phyloP scores from a whole-genome alignment of 1,284 basidiomycete genomes.

The Malassezia brasiliensis region DNA sequence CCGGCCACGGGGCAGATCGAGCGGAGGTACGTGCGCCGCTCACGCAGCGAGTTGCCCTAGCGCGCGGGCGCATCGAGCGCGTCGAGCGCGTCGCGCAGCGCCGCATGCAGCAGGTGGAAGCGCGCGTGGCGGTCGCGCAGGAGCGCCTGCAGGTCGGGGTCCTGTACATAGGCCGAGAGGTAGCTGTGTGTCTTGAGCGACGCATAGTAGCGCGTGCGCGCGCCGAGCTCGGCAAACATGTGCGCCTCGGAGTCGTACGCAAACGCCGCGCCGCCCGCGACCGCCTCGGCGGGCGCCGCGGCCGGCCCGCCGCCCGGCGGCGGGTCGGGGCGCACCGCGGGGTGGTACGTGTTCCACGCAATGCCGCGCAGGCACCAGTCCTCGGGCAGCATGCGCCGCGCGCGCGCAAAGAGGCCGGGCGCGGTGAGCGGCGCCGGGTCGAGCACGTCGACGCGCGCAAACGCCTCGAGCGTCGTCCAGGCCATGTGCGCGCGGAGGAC shows the following conservation, averaged over 20 bases:
- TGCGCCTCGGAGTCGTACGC: conserved; percentile 1
- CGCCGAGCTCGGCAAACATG: conserved; percentile 8
- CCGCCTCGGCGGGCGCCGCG: background rate
- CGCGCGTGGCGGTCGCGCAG: conserved; percentile 10
- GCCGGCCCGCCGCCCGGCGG: too few relatives aligned
- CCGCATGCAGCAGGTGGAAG: background rate
- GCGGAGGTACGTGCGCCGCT: conserved; percentile 25
- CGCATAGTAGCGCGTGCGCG: background rate
- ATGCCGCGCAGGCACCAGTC: conserved; percentile 92
- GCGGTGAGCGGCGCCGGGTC: conserved; percentile 10
- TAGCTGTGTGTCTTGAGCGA: background rate
- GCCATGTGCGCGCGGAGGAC: conserved; percentile 67
- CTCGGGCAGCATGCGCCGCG: conserved; percentile 63
- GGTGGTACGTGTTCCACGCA: conserved; percentile 62
- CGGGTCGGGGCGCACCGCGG: background rate
- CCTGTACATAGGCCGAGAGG: background rate
- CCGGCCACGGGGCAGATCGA: conserved; percentile 40
- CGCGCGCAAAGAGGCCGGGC: conserved; percentile 36
- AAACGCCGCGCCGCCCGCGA: background rate
- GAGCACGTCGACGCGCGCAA: conserved; percentile 5
- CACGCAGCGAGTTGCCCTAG: too few relatives aligned
- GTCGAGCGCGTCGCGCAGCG: background rate
- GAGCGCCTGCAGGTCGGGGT: background rate
- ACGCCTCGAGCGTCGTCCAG: conserved; percentile 60
- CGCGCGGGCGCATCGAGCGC: background rate